phyloP scores from a whole-genome alignment of 2,329 filamentous ascomycete genomes.

The Zasmidium angulare region DNA sequence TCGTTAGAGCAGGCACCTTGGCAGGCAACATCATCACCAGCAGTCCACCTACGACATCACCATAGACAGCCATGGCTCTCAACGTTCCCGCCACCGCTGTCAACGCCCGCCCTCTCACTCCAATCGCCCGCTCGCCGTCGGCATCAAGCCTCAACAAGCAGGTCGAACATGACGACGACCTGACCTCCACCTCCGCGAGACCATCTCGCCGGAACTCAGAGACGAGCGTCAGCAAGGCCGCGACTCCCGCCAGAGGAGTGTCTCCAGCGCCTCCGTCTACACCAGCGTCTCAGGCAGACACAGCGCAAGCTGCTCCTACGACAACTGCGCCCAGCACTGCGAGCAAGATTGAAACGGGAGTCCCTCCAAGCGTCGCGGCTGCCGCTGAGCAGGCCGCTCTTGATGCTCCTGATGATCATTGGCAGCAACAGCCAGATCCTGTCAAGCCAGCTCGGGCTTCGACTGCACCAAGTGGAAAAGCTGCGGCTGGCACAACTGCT shows the following conservation, averaged over 20 bases:
- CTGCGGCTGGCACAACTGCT: not conserved
- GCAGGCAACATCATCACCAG: not conserved
- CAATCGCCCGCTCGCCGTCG: constrained; percentile 10
- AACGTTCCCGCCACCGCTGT: constrained; percentile 3
- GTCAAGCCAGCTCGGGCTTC: not conserved
- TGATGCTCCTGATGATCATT: not conserved
- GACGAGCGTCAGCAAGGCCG: not conserved
- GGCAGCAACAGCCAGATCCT: constrained; percentile 7
- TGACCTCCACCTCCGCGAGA: constrained; percentile 12
- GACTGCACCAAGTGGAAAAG: not conserved
- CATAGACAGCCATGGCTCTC: not conserved
- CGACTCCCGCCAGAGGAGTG: not conserved
- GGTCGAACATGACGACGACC: constrained; percentile 17
- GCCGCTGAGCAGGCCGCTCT: constrained; percentile 11
- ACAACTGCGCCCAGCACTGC: not conserved
- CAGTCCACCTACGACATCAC: not conserved
- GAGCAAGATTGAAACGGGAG: not conserved
- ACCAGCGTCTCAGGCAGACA: not conserved
- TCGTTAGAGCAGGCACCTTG: not conserved
- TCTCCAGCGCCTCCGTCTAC: not conserved
- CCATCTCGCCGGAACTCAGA: constrained; percentile 17
- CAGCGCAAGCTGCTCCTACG: not conserved
- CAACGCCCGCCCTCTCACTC: not conserved
- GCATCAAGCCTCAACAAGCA: constrained; percentile 9
- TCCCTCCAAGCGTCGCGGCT: not conserved